Base-by-base conservation (phyloP, 306 rosid genomes). In the Hippophae tibetana region DNA sequence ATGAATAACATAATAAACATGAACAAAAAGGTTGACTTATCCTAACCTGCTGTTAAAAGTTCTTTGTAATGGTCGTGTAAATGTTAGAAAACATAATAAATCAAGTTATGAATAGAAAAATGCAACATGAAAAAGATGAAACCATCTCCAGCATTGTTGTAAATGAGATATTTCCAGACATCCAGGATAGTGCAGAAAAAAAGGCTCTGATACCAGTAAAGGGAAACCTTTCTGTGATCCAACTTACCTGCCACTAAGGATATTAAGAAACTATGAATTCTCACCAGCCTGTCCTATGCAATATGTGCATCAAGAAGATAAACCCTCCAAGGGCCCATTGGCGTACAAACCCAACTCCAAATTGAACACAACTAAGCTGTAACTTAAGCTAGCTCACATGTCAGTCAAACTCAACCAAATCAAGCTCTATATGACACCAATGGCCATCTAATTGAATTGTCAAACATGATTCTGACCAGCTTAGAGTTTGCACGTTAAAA, bases 371-470 rank as follows among this genome's bases (percentile, higher is more conserved):
- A 67, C 72, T 69, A 52, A 13, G 54, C 60, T 64, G 65, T 26
- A 56, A 67, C 64, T 67, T 63, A 57, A 58, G 52, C 54, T 43
- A 43, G 53, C 47, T 56, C 59, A 12, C 18, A 63, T 42, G 26
- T 67, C 61, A 38, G 42, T 58, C 61, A 48, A 69, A 63, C 44
- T 55, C 60, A 63, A 69, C 10, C 57, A 54, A 56, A 31, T 49
- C 61, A 58, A 68, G 71, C 71, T 67, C 63, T 70, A 41, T 65
- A 61, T 58, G 59, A 65, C 69, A 74, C 65, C 65, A 14, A 8
- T 59, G 25, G 44, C 25, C 27, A 5, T 52, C 43, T 31, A 67
- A 40, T 63, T 68, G 23, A 44, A 55, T 46, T 47, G 58, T 56
- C 62, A 54, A 48, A 64, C 64, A 62, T 45, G 53, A 66, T 55